A percentile compares a stretch with the other conserved stretches of the same genome.
Evolutionary conservation across 2,329 filamentous ascomycete genomes (phyloP).

Genomic region (Pseudocercospora ulei): DNA sequence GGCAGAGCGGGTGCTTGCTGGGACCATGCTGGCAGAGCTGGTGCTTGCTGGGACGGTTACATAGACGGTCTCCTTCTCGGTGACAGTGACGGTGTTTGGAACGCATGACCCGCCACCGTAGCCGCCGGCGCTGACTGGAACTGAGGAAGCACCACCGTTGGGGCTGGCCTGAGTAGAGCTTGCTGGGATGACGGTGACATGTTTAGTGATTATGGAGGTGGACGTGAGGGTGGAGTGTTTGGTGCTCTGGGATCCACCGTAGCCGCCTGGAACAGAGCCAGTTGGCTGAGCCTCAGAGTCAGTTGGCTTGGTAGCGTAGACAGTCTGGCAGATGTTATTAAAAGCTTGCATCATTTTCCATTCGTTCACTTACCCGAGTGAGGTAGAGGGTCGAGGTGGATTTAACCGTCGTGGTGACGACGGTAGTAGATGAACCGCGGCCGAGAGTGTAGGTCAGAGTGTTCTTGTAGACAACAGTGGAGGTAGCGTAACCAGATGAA

Average conservation of each 20-base stretch:
- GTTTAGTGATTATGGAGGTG: constrained; percentile 33
- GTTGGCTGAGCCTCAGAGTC: constrained; percentile 11
- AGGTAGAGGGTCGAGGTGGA: constrained; percentile 32
- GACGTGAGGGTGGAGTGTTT: constrained; percentile 25
- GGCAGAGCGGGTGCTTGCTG: not conserved
- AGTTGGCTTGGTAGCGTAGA: constrained; percentile 25
- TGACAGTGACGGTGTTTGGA: constrained; percentile 31
- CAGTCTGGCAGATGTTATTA: constrained; percentile 16
- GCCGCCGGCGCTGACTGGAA: constrained; percentile 12
- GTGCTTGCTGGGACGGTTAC: constrained; percentile 24
- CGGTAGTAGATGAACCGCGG: constrained; percentile 30
- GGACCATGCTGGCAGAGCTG: constrained; percentile 3
- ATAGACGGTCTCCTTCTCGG: constrained; percentile 31
- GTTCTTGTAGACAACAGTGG: constrained; percentile 28
- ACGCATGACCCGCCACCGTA: constrained; percentile 24
- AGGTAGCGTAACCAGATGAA: constrained; percentile 20
- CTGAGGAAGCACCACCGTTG: constrained; percentile 14
- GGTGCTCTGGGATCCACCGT: constrained; percentile 13
- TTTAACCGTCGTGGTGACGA: constrained; percentile 33
- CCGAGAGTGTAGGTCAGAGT: constrained; percentile 34
- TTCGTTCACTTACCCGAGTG: constrained; percentile 15
- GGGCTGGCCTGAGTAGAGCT: constrained; percentile 13
- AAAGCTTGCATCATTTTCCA: not conserved
- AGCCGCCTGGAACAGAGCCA: constrained; percentile 11
- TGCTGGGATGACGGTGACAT: constrained; percentile 32